Evolutionary conservation across 768 basidiomycete species (phyloP), one percentile per base, ranked within the genome.

Genomic region (Hericium alpestre): DNA sequence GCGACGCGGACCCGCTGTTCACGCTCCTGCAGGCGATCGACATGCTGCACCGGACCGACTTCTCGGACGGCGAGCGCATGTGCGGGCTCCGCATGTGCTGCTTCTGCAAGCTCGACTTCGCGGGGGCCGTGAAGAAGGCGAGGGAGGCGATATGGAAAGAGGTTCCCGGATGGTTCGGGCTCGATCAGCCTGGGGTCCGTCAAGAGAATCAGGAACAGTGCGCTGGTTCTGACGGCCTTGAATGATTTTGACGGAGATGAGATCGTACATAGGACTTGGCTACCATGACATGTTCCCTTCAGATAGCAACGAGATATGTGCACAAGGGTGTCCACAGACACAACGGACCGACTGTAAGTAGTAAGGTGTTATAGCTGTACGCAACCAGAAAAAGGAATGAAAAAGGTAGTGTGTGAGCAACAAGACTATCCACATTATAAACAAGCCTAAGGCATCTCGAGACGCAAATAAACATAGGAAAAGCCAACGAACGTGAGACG

Each of bases 1-100:
- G 87, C 23, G 86, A 89, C 63, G 86, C 82, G 3, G 87, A 90
- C 64, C 83, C 85, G 53, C 68, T 90, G 22, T 86, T 76, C 64
- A 85, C 86, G 56, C 77, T 90, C 47, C 63, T 73, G 4, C 87
- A 87, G 68, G 82, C 82, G 15, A 73, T 75, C 55, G 86, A 86
- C 63, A 88, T 89, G 87, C 73, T 89, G 48, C 75, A 76, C 20
- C 73, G 87, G 51, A 83, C 77, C 53, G 86, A 88, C 65, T 87
- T 86, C 66, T 79, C 80, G 50, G 81, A 85, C 65, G 85, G 84
- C 41, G 61, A 56, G 3, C 72, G 65, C 70, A 81, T 76, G 73
- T 88, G 79, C 65, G 71, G 63, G 60, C 66, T 69, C 23, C 72
- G 65, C 69, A 81, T 76, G 73, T 88, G 80, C 65, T 70, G 63